Percentiles rank a stretch among this genome's conserved stretches.
phyloP scores from a whole-genome alignment of 139 green algal genomes.

The Coelastrella sp. region DNA sequence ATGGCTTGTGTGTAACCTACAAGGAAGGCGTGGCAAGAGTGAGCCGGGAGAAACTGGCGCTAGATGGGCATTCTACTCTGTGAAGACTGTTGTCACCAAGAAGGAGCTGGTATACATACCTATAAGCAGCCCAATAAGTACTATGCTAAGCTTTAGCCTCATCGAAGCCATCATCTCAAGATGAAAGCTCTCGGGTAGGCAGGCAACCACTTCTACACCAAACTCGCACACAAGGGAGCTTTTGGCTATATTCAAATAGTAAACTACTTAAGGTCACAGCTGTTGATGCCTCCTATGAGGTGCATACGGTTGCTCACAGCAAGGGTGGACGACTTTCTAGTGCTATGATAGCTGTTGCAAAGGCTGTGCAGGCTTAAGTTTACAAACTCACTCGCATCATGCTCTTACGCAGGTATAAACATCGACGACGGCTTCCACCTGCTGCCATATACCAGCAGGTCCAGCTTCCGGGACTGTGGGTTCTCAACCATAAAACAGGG shows the following conservation, averaged over 20 bases:
- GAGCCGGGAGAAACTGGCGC: not conserved
- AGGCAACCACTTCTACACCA: not conserved
- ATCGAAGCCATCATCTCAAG: not conserved
- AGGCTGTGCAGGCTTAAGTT: not conserved
- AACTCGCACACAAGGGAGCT: not conserved
- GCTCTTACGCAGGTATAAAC: too few species aligned
- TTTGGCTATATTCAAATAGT: too few species aligned
- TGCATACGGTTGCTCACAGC: too few species aligned
- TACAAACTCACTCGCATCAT: too few species aligned
- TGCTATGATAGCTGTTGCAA: not conserved
- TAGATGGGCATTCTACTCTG: not conserved
- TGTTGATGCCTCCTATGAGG: too few species aligned
- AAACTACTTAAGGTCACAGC: too few species aligned
- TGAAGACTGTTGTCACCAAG: not conserved
- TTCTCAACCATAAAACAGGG: not conserved
- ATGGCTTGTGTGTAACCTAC: not conserved
- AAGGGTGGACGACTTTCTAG: too few species aligned
- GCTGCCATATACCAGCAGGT: slow-evolving; percentile 95
- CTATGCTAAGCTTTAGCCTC: not conserved
- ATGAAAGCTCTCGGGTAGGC: too few species aligned
- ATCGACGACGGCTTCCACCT: slow-evolving; percentile 93
- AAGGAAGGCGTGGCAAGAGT: not conserved
- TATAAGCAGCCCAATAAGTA: not conserved
- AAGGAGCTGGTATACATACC: not conserved
- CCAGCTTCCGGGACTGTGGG: slow-evolving; percentile 89